Conservation (phyloP, 2,329 filamentous ascomycete species). For the Verruconis gallopava region DNA sequence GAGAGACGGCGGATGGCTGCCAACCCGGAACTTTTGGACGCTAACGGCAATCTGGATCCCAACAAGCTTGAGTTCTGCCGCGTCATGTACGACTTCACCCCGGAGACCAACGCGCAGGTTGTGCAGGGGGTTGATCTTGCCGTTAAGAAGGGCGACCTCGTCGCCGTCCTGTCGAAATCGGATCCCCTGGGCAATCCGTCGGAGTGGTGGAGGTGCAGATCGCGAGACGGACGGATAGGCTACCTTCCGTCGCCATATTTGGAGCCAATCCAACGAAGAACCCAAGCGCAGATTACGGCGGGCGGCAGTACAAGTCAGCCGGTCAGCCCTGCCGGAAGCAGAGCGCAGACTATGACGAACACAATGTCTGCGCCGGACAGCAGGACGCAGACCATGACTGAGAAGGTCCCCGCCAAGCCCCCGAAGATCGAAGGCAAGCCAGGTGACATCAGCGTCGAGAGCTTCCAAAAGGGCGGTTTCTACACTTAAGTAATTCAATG, state of each 20-base stretch:
- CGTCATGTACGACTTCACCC: constrained; percentile 85
- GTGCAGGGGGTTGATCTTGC: constrained; percentile 68
- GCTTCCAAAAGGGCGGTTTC: constrained; percentile 58
- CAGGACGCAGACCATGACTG: constrained; percentile 31
- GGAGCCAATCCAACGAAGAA: constrained; percentile 53
- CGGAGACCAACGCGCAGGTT: constrained; percentile 46
- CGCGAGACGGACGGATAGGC: constrained; percentile 77
- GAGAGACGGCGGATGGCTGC: constrained; percentile 47
- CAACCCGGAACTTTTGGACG: constrained; percentile 31
- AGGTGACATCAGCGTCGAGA: constrained; percentile 53
- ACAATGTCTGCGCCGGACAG: constrained; percentile 25
- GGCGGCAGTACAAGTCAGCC: constrained; percentile 22
- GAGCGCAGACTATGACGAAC: constrained; percentile 43
- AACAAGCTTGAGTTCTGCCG: constrained; percentile 94
- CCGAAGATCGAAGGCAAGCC: constrained; percentile 45
- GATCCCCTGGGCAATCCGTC: constrained; percentile 85
- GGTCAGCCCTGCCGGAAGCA: constrained; percentile 32
- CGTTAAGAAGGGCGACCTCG: constrained; percentile 88
- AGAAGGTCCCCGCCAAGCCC: constrained; percentile 25
- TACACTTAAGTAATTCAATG: constrained; percentile 24
- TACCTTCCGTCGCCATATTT: constrained; percentile 88
- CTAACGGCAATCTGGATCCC: constrained; percentile 54
- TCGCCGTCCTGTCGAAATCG: constrained; percentile 83
- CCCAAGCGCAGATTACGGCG: constrained; percentile 31
- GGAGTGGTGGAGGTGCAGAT: constrained; percentile 95